Evolutionary conservation across 2,329 filamentous ascomycete genomes (phyloP), one percentile per base, ranked within the genome.

Genomic region (Pyrenophora teres): DNA sequence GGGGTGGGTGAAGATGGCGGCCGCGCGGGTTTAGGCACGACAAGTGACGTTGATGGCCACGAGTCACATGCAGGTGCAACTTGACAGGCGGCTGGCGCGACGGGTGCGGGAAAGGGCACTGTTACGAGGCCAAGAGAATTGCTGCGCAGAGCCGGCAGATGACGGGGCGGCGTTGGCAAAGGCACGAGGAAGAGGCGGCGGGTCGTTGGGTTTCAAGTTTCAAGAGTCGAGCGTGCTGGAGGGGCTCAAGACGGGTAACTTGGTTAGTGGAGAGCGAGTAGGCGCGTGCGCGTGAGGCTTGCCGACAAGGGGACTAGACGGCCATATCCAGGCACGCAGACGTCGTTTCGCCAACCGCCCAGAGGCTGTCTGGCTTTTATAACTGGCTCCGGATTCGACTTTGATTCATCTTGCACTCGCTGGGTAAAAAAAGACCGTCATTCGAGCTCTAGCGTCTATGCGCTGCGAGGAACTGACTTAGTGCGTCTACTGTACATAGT

Each of bases 281-380:
- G 63, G 69, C 63, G 67, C 60, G 62, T 68, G 67, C 60, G 63
- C 60, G 61, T 55, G 41, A 64, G 62, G 63, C 69, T 67, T 70
- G 64, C 59, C 64, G 58, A 57, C 48, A 64, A 54, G 50, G 57
- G 59, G 58, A 54, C 60, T 60, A 61, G 58, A 53, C 57, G 32
- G 41, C 9, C 27, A 9, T 30, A 9, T 30, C 27, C 27, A 40
- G 42, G 46, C 33, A 52, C 47, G 35, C 36, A 31, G 52, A 43
- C 43, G 46, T 50, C 19, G 47, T 46, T 44, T 48, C 51, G 57
- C 46, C 67, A 71, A 67, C 65, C 69, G 68, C 68, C 68, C 65
- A 41, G 46, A 62, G 59, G 56, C 46, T 57, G 48, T 41, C 46
- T 55, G 9, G 9, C 3, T 30, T 62, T 62, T 63, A 62, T 65